phyloP scores from a whole-genome alignment of 805 yeast species.

The Nakazawaea ernobii region DNA sequence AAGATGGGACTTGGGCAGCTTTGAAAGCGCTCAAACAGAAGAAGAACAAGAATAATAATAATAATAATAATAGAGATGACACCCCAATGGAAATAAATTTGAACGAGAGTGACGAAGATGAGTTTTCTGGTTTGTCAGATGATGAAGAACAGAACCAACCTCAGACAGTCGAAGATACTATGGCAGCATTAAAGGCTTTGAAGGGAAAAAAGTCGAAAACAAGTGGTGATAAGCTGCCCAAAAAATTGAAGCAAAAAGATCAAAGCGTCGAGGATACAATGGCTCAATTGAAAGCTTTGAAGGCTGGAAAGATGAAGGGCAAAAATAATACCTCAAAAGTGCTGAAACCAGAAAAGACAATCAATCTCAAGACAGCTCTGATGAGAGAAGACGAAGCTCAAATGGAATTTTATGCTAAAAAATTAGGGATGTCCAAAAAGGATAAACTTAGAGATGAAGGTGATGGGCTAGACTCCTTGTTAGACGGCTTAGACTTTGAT shows the following conservation, averaged over 20 bases:
- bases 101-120: slow-evolving; percentile 19
- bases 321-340: slow-evolving; percentile 13
- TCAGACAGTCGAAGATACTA: slow-evolving; percentile 17
- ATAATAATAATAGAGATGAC: slow-evolving; percentile 23
- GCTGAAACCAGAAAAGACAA: slow-evolving; percentile 11
- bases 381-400: slow-evolving; percentile 67
- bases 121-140: slow-evolving; percentile 16
- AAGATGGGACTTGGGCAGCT: slow-evolving; percentile 24
- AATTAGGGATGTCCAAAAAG: slow-evolving; percentile 62
- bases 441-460: slow-evolving; percentile 52
- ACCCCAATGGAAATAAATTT: slow-evolving; percentile 15
- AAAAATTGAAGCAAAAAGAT: too few relatives aligned
- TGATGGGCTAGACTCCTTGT: slow-evolving; percentile 75
- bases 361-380: slow-evolving; percentile 41
- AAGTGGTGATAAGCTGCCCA: too few relatives aligned
- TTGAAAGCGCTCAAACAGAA: slow-evolving; percentile 20
- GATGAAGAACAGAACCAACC: slow-evolving; percentile 19
- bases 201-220: slow-evolving; percentile 7
- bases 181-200: background rate
- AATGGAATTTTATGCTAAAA: slow-evolving; percentile 75
- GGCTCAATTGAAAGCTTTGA: slow-evolving; percentile 32
- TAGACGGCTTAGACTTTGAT: slow-evolving; percentile 68
- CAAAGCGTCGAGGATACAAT: slow-evolving; percentile 35
- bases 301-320: slow-evolving; percentile 22
- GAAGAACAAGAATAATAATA: slow-evolving; percentile 20